Conservation (phyloP, 805 yeast genomes). For the Wickerhamiella parazyma region DNA sequence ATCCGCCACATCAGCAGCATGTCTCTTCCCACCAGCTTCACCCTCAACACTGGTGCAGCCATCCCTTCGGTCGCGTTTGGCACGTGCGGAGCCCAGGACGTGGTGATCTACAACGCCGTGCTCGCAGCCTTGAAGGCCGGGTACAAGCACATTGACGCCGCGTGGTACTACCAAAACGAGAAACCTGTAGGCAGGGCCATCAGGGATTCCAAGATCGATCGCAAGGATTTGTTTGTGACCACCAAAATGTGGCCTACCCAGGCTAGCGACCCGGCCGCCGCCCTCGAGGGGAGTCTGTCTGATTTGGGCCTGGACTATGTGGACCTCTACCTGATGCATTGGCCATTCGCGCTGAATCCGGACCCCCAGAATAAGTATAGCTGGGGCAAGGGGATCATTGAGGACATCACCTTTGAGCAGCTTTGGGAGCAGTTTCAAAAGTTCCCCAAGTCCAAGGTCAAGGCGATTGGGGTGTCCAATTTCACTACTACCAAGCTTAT, state of each 20-base stretch:
- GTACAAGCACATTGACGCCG: slow-evolving; percentile 63
- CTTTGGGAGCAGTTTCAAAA: slow-evolving; percentile 49
- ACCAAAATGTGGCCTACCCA: slow-evolving; percentile 44
- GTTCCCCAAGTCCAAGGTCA: slow-evolving; percentile 37
- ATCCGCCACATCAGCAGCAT: neutral
- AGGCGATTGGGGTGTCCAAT: slow-evolving; percentile 63
- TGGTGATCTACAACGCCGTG: slow-evolving; percentile 39
- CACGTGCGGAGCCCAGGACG: slow-evolving; percentile 36
- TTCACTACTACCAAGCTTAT: slow-evolving; percentile 40
- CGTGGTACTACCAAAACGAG: slow-evolving; percentile 57
- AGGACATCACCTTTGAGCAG: slow-evolving; percentile 33
- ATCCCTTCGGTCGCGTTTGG: slow-evolving; percentile 65
- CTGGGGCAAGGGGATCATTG: slow-evolving; percentile 23
- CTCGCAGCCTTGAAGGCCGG: slow-evolving; percentile 52
- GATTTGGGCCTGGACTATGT: slow-evolving; percentile 46
- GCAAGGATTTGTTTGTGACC: slow-evolving; percentile 45
- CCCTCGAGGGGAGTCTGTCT: slow-evolving; percentile 37
- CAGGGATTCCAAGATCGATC: slow-evolving; percentile 27
- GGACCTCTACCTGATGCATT: slow-evolving; percentile 53
- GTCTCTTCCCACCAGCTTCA: slow-evolving; percentile 21
- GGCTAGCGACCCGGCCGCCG: slow-evolving; percentile 31
- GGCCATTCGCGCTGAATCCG: slow-evolving; percentile 28
- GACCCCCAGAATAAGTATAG: slow-evolving; percentile 30
- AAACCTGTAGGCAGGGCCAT: slow-evolving; percentile 47
- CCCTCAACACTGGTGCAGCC: slow-evolving; percentile 41